Conservation (phyloP, 2,329 filamentous ascomycete genomes). For the Rhinocladiella mackenziei region DNA sequence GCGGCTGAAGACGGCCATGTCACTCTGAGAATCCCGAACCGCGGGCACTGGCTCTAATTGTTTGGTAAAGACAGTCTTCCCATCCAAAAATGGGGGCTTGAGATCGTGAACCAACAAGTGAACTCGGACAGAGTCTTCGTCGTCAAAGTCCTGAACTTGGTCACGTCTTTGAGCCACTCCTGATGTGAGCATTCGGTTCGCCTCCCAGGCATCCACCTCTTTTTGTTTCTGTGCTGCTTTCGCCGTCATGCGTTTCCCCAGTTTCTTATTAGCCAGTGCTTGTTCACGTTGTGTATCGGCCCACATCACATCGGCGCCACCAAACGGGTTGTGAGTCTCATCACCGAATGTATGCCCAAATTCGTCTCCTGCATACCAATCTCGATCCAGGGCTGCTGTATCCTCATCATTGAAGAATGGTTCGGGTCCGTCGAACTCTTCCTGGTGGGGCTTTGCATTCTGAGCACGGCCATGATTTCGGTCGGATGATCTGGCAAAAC, state of each 20-base stretch:
- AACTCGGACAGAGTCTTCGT: constrained; percentile 82
- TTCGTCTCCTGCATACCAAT: constrained; percentile 90
- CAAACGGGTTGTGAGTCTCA: constrained; percentile 89
- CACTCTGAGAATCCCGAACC: constrained; percentile 87
- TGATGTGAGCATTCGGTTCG: constrained; percentile 95
- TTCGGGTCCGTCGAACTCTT: constrained; percentile 60
- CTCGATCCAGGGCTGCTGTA: constrained; percentile 71
- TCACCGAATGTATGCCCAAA: constrained; percentile 82
- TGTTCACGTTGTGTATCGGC: constrained; percentile 73
- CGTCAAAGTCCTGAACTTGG: constrained; percentile 77
- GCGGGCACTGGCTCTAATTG: constrained; percentile 93
- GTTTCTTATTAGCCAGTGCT: constrained; percentile 74
- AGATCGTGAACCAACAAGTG: constrained; percentile 92
- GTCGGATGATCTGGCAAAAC: constrained; percentile 33
- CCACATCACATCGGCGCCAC: constrained; percentile 66
- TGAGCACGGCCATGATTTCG: constrained; percentile 26
- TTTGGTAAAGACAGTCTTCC: constrained; percentile 93
- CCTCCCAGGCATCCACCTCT: constrained; percentile 97
- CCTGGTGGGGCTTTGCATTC: constrained; percentile 44
- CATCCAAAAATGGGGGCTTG: constrained; percentile 89
- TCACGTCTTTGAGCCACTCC: constrained; percentile 88
- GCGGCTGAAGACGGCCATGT: constrained; percentile 96
- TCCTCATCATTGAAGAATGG: constrained; percentile 63
- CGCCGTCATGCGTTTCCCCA: constrained; percentile 65
- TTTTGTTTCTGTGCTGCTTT: constrained; percentile 80